Evolutionary conservation across 306 rosid genomes (phyloP).

Genomic region (Rosa lucieae): DNA sequence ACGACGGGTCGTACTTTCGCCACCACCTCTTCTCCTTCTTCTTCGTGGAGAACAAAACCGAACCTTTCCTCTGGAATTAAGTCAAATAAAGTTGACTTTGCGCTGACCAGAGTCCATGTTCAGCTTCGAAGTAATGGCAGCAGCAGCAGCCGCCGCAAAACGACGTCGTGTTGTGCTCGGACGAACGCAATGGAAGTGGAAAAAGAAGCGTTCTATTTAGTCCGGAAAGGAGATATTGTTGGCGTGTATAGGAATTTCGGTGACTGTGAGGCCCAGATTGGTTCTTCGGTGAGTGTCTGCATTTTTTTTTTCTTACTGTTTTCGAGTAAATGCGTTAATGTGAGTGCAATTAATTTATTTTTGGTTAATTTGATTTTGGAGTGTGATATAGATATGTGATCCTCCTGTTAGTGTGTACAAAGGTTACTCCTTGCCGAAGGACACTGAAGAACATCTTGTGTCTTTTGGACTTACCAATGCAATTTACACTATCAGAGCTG

Average conservation of each 20-base stretch:
- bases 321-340: not conserved
- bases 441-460: conserved; percentile 64
- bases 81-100: conserved; percentile 29
- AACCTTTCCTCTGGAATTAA: conserved; percentile 13
- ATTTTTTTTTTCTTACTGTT: conserved; percentile 2
- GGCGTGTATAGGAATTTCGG: conserved; percentile 64
- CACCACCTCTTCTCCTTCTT: conserved; percentile 23
- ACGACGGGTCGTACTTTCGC: conserved; percentile 33
- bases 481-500: conserved; percentile 69
- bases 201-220: conserved; percentile 69
- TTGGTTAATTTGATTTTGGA: conserved; percentile 13
- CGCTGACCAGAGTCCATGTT: conserved; percentile 31
- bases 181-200: conserved; percentile 52
- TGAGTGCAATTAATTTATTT: not conserved
- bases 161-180: conserved; percentile 19
- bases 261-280: conserved; percentile 85
- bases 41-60: conserved; percentile 33
- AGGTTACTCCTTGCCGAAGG: conserved; percentile 66
- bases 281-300: conserved; percentile 55
- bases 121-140: conserved; percentile 47
- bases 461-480: conserved; percentile 78
- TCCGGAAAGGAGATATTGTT: conserved; percentile 80
- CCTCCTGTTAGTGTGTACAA: conserved; percentile 91
- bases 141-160: not conserved
- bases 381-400: conserved; percentile 55